A percentile compares a stretch with the other conserved stretches of the same genome.
Evolutionary conservation across 371 early-diverging fungal species (phyloP).

Genomic region (Rhizopus arrhizus): DNA sequence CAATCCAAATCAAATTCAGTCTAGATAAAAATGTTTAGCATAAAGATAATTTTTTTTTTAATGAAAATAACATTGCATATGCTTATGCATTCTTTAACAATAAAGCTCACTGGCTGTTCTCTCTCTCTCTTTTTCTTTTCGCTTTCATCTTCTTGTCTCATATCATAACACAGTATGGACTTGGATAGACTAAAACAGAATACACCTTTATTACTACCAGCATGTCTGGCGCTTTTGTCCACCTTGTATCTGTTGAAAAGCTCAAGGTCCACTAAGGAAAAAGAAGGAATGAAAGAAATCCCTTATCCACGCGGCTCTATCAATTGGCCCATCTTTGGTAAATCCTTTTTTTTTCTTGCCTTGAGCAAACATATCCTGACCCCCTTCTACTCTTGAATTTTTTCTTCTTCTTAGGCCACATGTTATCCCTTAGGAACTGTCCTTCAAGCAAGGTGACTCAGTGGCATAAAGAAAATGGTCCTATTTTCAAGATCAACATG

Average conservation of each 20-base stretch:
- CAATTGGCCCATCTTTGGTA: not conserved
- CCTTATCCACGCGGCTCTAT: constrained; percentile 3
- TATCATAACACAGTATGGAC: too few species aligned
- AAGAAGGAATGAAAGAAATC: constrained; percentile 7
- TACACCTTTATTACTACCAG: not conserved
- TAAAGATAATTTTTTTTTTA: too few species aligned
- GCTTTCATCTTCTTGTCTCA: too few species aligned
- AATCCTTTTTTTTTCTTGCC: not conserved
- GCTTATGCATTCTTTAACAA: too few species aligned
- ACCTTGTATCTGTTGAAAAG: not conserved
- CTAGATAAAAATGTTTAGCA: too few species aligned
- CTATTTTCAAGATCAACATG: constrained; percentile 20
- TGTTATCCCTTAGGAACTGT: constrained; percentile 6
- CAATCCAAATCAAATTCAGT: too few species aligned
- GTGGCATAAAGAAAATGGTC: constrained; percentile 23
- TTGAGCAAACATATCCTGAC: not conserved
- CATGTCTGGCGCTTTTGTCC: not conserved
- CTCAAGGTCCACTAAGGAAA: not conserved
- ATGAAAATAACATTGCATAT: too few species aligned
- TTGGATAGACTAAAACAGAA: not conserved
- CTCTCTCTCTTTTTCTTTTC: too few species aligned
- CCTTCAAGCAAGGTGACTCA: constrained; percentile 10
- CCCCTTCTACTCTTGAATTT: not conserved
- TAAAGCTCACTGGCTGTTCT: too few species aligned
- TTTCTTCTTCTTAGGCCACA: constrained; percentile 3